phyloP scores from a whole-genome alignment of 2,329 filamentous ascomycete species.

The Fusarium gaditjirri region DNA sequence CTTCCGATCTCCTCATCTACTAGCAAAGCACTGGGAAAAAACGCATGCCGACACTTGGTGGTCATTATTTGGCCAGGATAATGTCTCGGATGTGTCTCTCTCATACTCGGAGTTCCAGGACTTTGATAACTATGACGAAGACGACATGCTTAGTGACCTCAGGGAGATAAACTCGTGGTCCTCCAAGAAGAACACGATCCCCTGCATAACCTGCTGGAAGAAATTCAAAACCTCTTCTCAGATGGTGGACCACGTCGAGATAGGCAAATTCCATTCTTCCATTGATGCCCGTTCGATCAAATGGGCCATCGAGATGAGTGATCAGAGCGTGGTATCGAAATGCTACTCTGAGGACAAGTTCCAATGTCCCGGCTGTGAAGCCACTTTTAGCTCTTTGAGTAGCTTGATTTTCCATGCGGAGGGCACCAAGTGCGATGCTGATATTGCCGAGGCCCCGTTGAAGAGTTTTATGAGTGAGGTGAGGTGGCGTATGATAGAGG shows the following conservation, averaged over 20 bases:
- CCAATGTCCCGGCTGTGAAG: neutral
- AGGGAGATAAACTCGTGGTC: neutral
- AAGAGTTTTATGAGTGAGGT: neutral
- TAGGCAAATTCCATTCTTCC: neutral
- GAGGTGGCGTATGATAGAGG: neutral
- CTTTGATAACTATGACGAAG: neutral
- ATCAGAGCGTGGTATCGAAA: neutral
- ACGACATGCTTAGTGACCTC: neutral
- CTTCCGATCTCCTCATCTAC: neutral
- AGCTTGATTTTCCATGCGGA: neutral
- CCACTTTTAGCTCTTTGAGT: neutral
- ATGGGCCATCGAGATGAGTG: neutral
- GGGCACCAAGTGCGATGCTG: neutral
- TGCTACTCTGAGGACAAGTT: neutral
- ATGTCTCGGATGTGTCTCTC: neutral
- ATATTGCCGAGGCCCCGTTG: rapidly evolving
- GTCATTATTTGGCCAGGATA: neutral
- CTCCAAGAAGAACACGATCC: neutral
- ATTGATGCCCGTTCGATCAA: neutral
- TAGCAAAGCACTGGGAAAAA: neutral
- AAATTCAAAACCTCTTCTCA: neutral
- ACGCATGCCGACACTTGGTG: neutral
- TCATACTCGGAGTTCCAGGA: neutral
- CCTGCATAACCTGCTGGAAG: neutral
- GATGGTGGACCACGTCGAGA: neutral